Base-by-base conservation (phyloP, 768 basidiomycete species). In the Tephrocybe sp. region DNA sequence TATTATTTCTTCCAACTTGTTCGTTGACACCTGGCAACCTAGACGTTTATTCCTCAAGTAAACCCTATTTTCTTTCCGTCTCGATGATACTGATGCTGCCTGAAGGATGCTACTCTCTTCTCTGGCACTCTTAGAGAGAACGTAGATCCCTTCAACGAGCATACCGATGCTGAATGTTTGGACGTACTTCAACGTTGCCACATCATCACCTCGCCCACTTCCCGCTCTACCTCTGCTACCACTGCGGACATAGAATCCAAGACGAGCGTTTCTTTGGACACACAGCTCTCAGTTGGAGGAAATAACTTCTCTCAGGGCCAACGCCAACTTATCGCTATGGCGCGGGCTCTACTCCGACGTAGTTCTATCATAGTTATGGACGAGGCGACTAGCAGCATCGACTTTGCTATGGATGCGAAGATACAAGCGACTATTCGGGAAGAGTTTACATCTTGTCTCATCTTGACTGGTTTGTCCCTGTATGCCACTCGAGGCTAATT, bases 301-400 rank as follows among this genome's bases (percentile, higher is more conserved):
- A 76, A 83, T 30, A 96, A 97, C 71, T 95, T 97, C 67, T 94
- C 90, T 1, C 90, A 93, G 52, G 94, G 95, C 9, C 93, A 98
- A 63, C 68, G 92, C 10, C 94, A 98, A 60, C 70, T 92, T 13
- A 87, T 93, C 46, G 86, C 89, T 0, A 87, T 92, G 86, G 91
- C 90, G 0, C 78, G 91, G 5, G 89, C 91, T 0, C 70, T 92
- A 17, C 72, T 92, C 23, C 73, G 88, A 13, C 77, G 80, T 6
- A 89, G 84, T 60, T 69, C 83, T 12, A 81, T 92, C 56, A 84
- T 92, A 45, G 79, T 92, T 12, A 70, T 92, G 34, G 91, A 90
- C 55, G 89, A 92, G 58, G 90, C 90, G 11, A 92, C 89, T 6
- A 89, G 87, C 52, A 89, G 87, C 59, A 90, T 92, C 50, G 89